These are phyloP conservation scores for Tetrahymena borealis DNA, from an alignment of 73 alveolate genomes.

Conservation along the genomic window DNA sequence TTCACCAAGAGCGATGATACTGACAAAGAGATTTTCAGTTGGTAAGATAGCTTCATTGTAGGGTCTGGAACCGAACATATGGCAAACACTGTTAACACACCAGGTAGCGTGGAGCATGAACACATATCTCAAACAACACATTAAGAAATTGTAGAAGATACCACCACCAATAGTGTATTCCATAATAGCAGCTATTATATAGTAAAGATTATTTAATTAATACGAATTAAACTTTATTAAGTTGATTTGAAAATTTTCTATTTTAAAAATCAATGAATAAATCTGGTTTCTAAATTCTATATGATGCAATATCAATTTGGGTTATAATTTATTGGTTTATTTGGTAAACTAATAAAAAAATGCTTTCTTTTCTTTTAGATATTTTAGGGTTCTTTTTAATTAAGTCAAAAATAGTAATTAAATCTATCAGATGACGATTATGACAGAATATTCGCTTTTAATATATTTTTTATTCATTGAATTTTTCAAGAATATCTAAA, in stretches of 20 bases:
- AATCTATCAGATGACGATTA: too few species aligned
- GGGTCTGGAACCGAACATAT: slow-evolving; percentile 38
- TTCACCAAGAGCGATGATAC: slow-evolving; percentile 37
- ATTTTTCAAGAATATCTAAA: too few species aligned
- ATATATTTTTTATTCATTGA: too few species aligned
- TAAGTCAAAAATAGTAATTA: too few species aligned
- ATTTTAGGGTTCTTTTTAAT: too few species aligned
- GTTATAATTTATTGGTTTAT: too few species aligned
- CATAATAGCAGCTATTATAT: background rate
- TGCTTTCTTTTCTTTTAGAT: too few species aligned
- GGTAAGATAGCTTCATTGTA: slow-evolving; percentile 34
- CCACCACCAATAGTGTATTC: background rate
- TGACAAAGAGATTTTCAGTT: slow-evolving; percentile 33
- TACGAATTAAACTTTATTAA: slow-evolving; percentile 1
- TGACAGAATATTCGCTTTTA: too few species aligned
- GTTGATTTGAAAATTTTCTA: background rate
- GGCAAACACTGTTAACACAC: slow-evolving; percentile 49
- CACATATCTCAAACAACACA: background rate
- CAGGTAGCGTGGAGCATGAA: slow-evolving; percentile 15
- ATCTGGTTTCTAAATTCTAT: too few species aligned
- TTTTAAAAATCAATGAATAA: too few species aligned
- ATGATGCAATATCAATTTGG: too few species aligned
- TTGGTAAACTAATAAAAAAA: too few species aligned
- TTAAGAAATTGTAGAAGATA: background rate
- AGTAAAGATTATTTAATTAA: slow-evolving; percentile 4